Evolutionary conservation across 2,329 filamentous ascomycete species (phyloP).

Genomic region (Claviceps spartinae): DNA sequence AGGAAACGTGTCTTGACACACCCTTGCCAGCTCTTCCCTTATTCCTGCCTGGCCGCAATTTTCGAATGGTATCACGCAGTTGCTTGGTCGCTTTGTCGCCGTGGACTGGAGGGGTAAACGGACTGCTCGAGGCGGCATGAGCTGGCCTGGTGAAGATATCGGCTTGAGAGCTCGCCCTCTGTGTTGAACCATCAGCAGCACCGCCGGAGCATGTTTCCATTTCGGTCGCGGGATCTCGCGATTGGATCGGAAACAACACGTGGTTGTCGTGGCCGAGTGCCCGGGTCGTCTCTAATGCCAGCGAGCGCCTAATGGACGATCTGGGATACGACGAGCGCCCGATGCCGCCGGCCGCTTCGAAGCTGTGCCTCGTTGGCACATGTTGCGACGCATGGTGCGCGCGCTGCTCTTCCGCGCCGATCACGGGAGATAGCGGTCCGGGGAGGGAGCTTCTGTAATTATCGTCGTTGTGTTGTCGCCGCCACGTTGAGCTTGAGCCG

Average conservation of each 20-base stretch:
- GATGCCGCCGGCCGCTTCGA: conserved; percentile 3
- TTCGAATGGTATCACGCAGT: conserved; percentile 3
- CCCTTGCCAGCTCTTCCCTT: conserved; percentile 7
- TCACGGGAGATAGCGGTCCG: background rate
- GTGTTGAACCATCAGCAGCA: background rate
- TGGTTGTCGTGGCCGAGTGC: conserved; percentile 5
- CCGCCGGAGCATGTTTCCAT: background rate
- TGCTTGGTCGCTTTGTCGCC: background rate
- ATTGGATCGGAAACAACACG: conserved; percentile 14
- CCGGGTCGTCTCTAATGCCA: conserved; percentile 2
- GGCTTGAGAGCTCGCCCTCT: background rate
- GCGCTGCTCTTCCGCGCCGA: background rate
- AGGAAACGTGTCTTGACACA: conserved; percentile 12
- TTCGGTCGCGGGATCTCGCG: conserved; percentile 5
- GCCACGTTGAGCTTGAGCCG: conserved; percentile 2
- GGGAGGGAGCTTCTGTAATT: background rate
- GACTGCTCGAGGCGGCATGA: background rate
- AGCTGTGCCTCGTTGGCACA: conserved; percentile 3
- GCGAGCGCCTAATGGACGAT: conserved; percentile 4
- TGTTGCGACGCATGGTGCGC: too few species aligned
- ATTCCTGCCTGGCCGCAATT: conserved; percentile 1
- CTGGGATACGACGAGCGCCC: conserved; percentile 1
- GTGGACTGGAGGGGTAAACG: background rate
- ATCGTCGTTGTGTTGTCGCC: conserved; percentile 6
- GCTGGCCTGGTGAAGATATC: background rate